phyloP scores from a whole-genome alignment of 257 asterid species.

The Primulina eburnea region DNA sequence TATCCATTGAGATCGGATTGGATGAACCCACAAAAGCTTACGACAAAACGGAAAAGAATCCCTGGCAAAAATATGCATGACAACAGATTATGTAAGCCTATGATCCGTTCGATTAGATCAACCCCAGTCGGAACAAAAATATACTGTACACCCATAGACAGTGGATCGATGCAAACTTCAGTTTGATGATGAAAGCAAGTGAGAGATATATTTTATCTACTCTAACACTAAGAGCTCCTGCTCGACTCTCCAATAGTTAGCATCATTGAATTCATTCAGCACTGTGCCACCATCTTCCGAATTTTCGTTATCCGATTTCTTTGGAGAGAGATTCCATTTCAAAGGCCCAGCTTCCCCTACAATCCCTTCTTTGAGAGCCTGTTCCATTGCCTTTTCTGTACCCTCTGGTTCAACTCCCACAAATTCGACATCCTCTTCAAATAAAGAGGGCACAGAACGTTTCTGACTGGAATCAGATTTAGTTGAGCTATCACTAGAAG shows the following conservation, averaged over 20 bases:
- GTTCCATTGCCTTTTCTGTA: constrained; percentile 65
- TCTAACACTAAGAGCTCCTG: constrained; percentile 76
- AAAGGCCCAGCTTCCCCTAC: constrained; percentile 90
- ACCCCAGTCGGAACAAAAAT: constrained; percentile 35
- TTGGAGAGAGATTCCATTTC: constrained; percentile 47
- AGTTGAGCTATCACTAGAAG: constrained; percentile 35
- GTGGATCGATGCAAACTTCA: not conserved
- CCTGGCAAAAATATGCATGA: constrained; percentile 32
- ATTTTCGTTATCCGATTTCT: constrained; percentile 49
- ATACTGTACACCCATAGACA: constrained; percentile 34
- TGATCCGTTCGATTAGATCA: not conserved
- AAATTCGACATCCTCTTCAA: constrained; percentile 94
- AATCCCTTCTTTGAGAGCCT: constrained; percentile 89
- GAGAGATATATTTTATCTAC: constrained; percentile 23
- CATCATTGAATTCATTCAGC: constrained; percentile 70
- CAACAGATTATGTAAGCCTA: constrained; percentile 31
- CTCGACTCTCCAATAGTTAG: constrained; percentile 94
- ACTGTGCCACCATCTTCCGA: constrained; percentile 52
- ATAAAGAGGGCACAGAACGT: constrained; percentile 64
- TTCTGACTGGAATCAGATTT: constrained; percentile 42
- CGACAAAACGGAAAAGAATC: constrained; percentile 1
- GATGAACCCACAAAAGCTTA: not conserved
- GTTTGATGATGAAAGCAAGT: not conserved
- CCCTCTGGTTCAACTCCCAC: constrained; percentile 89
- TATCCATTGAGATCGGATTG: not conserved